Evolutionary conservation across 371 early-diverging fungal genomes (phyloP), one percentile per base, ranked within the genome.

Genomic region (Smittium mucronatum): DNA sequence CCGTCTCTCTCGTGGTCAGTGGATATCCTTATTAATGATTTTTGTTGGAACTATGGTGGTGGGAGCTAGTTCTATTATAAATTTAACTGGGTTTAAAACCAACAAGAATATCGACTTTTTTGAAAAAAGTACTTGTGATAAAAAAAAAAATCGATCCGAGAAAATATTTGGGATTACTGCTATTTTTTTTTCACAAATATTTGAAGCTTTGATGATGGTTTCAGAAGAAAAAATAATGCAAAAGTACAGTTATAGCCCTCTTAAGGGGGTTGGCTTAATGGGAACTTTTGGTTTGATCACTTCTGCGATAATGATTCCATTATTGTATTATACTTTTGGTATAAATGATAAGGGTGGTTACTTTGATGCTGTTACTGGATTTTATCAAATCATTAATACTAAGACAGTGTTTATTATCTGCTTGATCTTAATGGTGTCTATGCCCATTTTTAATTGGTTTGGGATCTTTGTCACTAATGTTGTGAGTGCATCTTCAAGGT

Each of bases 381-480:
- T 81, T 76, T 78, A 84, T 57, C 89, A 94, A 75, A 83, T 93
- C 64, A 74, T 87, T 69, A 78, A 81, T 63, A 74, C 83, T 68
- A 82, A 88, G 2, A 75, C 79, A 29, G 85, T 95, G 1, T 87
- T 90, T 85, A 77, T 82, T 60, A 84, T 90, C 15, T 90, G 88
- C 58, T 79, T 95, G 57, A 86, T 88, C 32, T 90, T 91, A 74
- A 85, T 88, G 72, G 82, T 91, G 57, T 90, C 90, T 0, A 94
- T 96, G 72, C 90, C 93, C 26, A 86, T 89, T 66, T 94, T 94
- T 83, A 96, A 97, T 80, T 95, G 88, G 83, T 94, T 93, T 77
- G 97, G 96, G 2, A 82, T 97, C 32, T 86, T 89, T 0, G 93
- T 97, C 34, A 97, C 97, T 1, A 81, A 86, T 60, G 82, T 80